Evolutionary conservation across 2,329 filamentous ascomycete genomes (phyloP).

Genomic region (Trichoderma lentiforme): DNA sequence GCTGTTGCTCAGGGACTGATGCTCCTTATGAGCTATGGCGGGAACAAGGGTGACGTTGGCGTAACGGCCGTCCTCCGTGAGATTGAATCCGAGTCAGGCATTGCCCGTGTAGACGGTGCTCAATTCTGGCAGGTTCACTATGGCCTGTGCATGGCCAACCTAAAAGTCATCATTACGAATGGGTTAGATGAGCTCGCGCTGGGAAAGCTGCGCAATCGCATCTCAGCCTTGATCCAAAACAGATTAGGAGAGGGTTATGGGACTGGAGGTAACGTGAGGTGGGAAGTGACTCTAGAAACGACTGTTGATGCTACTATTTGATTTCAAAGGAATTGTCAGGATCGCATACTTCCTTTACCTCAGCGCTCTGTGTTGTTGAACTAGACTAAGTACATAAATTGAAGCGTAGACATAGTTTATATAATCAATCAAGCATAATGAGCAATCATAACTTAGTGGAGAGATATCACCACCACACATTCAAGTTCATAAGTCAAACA

Average conservation of each 20-base stretch:
- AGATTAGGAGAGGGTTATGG: constrained; percentile 86
- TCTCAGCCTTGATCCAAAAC: constrained; percentile 77
- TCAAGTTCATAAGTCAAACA: neutral
- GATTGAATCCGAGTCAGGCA: constrained; percentile 74
- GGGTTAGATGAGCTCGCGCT: constrained; percentile 69
- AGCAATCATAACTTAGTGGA: neutral
- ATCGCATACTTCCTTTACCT: neutral
- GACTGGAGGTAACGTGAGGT: constrained; percentile 70
- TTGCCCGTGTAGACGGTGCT: constrained; percentile 79
- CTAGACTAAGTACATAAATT: neutral
- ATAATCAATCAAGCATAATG: neutral
- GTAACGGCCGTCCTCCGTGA: constrained; percentile 77
- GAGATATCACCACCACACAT: neutral
- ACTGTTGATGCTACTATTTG: constrained; percentile 36
- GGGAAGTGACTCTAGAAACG: constrained; percentile 91
- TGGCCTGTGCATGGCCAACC: constrained; percentile 89
- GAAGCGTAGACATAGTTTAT: neutral
- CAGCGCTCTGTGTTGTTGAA: neutral
- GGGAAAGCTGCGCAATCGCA: constrained; percentile 68
- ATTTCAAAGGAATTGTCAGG: constrained; percentile 20
- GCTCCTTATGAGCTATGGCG: constrained; percentile 85
- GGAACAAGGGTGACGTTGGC: constrained; percentile 38
- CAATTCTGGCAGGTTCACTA: constrained; percentile 99
- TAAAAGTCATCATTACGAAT: constrained; percentile 69
- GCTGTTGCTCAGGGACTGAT: constrained; percentile 86